Percentiles rank a stretch among this genome's conserved stretches.
These are phyloP conservation scores for Ramaria sp. DNA, from an alignment of 768 basidiomycete genomes.

Conservation along the genomic window DNA sequence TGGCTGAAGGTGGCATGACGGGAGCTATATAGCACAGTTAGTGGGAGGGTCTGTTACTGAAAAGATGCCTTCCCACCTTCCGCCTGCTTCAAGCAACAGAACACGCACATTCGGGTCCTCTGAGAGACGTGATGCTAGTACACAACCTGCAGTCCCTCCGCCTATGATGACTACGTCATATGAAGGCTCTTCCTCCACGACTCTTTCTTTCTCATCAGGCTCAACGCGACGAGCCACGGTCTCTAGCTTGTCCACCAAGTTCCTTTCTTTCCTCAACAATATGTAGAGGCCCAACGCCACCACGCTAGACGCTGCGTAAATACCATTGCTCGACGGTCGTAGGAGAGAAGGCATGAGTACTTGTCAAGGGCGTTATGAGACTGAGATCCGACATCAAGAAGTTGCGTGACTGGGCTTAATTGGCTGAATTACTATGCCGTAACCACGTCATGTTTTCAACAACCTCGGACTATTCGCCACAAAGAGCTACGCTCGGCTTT, in stretches of 20 bases:
- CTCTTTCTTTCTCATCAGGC: neutral
- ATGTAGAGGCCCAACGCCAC: neutral
- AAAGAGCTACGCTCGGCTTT: too few relatives aligned
- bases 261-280: neutral
- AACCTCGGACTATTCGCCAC: too few relatives aligned
- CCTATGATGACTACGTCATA: conserved; percentile 28
- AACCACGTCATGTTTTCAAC: too few relatives aligned
- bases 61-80: conserved; percentile 30
- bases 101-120: conserved; percentile 45
- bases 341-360: neutral
- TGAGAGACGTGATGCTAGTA: conserved; percentile 44
- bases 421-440: too few relatives aligned
- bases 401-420: too few relatives aligned
- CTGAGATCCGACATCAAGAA: too few relatives aligned
- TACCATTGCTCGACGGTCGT: neutral
- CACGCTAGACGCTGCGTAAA: neutral
- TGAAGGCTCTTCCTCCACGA: conserved; percentile 11
- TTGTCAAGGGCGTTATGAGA: too few relatives aligned
- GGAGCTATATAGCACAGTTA: conserved; percentile 26
- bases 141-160: conserved; percentile 51
- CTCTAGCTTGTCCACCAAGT: neutral
- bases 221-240: neutral
- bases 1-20: conserved; percentile 28
- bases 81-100: conserved; percentile 48
- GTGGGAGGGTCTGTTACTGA: neutral